Conservation (phyloP, 225 moss, liverwort and hornwort species). For the Lunularia cruciata region DNA sequence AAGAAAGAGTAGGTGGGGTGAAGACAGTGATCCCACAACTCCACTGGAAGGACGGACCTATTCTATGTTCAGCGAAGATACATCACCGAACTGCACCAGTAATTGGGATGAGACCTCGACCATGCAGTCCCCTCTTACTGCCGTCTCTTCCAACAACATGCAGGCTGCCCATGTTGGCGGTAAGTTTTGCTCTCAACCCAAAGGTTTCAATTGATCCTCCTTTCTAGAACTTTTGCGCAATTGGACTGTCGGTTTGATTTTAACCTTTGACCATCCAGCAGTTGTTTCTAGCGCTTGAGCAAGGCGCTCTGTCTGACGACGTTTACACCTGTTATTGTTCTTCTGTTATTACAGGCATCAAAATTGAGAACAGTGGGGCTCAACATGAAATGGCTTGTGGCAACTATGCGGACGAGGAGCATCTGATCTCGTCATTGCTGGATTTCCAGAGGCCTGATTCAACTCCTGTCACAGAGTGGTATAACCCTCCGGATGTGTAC, state of each 20-base stretch:
- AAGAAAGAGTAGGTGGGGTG: slow-evolving; percentile 82
- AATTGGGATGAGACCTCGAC: slow-evolving; percentile 76
- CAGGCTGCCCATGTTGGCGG: slow-evolving; percentile 19
- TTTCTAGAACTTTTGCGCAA: too few species aligned
- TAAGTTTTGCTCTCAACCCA: background rate
- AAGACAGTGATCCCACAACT: slow-evolving; percentile 93
- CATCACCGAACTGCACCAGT: slow-evolving; percentile 81
- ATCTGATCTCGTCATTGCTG: slow-evolving; percentile 52
- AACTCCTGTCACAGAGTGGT: slow-evolving; percentile 52
- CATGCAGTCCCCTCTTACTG: slow-evolving; percentile 46
- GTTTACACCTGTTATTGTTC: too few species aligned
- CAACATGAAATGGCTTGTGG: slow-evolving; percentile 36
- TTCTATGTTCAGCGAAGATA: slow-evolving; percentile 87
- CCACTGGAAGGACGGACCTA: slow-evolving; percentile 81
- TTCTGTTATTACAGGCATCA: slow-evolving; percentile 21
- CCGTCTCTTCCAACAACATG: slow-evolving; percentile 38
- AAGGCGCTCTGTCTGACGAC: background rate
- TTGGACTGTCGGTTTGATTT: too few species aligned
- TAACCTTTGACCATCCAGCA: too few species aligned
- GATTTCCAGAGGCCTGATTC: slow-evolving; percentile 54
- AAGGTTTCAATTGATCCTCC: too few species aligned
- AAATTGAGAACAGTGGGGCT: slow-evolving; percentile 10
- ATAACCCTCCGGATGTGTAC: slow-evolving; percentile 46
- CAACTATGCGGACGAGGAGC: slow-evolving; percentile 48
- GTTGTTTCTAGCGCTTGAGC: background rate